Evolutionary conservation across 805 yeast species (phyloP).

Genomic region (Cyberlindnera petersonii): DNA sequence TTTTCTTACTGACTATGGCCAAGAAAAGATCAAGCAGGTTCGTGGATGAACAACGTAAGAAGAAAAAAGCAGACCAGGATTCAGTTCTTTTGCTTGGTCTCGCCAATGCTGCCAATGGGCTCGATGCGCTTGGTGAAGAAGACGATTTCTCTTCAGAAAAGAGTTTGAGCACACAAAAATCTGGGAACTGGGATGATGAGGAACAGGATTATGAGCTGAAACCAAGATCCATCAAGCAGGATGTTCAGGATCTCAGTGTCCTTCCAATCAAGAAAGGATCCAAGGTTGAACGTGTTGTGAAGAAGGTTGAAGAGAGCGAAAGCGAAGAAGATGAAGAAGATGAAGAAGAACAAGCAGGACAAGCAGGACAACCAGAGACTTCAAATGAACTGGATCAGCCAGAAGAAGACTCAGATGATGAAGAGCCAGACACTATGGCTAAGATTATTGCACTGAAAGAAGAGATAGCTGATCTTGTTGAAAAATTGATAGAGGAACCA

Average conservation of each 20-base stretch:
- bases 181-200: slow-evolving; percentile 59
- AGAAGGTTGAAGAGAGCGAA: slow-evolving; percentile 24
- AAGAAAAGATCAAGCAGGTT: slow-evolving; percentile 36
- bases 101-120: slow-evolving; percentile 19
- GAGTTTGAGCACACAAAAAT: neutral
- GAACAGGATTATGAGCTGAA: slow-evolving; percentile 75
- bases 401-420: slow-evolving; percentile 17
- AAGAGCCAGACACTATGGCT: slow-evolving; percentile 49
- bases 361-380: slow-evolving; percentile 31
- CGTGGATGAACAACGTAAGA: slow-evolving; percentile 30
- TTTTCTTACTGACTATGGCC: too few relatives aligned
- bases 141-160: slow-evolving; percentile 14
- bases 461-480: slow-evolving; percentile 78
- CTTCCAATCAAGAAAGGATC: slow-evolving; percentile 83
- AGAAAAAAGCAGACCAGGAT: slow-evolving; percentile 24
- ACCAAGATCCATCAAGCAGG: slow-evolving; percentile 56
- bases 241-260: slow-evolving; percentile 52
- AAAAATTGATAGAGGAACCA: slow-evolving; percentile 77
- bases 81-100: slow-evolving; percentile 23
- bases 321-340: slow-evolving; percentile 26
- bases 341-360: slow-evolving; percentile 25
- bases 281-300: slow-evolving; percentile 61
- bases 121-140: slow-evolving; percentile 3
- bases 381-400: too few relatives aligned
- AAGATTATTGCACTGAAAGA: slow-evolving; percentile 64